A percentile compares a stretch with the other conserved stretches of the same genome.
phyloP scores from a whole-genome alignment of 495 filamentous ascomycete species.

The Aspergillus steynii region DNA sequence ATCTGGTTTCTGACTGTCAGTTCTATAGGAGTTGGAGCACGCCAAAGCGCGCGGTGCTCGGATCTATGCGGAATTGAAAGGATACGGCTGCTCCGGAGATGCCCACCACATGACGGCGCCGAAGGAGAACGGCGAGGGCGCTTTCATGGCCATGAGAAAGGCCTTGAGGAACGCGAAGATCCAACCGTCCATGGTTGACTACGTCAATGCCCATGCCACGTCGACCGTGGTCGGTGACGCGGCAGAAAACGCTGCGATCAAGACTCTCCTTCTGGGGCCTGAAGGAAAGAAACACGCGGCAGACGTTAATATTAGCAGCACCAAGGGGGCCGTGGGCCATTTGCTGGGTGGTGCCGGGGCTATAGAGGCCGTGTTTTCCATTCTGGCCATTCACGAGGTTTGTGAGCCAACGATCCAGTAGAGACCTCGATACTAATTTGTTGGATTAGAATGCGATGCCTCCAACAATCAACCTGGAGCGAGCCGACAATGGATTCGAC shows the following conservation, averaged over 20 bases:
- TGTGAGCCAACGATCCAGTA: slow-evolving; percentile 29
- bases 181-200: slow-evolving; percentile 71
- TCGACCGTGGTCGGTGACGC: slow-evolving; percentile 81
- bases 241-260: slow-evolving; percentile 86
- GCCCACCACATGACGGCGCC: slow-evolving; percentile 93
- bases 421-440: slow-evolving; percentile 21
- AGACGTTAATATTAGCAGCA: slow-evolving; percentile 83
- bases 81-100: slow-evolving; percentile 86
- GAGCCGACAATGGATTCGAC: slow-evolving; percentile 66
- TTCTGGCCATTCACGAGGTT: slow-evolving; percentile 75
- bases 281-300: slow-evolving; percentile 60
- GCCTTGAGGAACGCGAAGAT: slow-evolving; percentile 74
- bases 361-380: slow-evolving; percentile 81
- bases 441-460: slow-evolving; percentile 68
- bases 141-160: slow-evolving; percentile 79
- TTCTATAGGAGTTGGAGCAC: slow-evolving; percentile 72
- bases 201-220: slow-evolving; percentile 95
- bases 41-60: slow-evolving; percentile 73
- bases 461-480: slow-evolving; percentile 81
- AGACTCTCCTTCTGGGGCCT: slow-evolving; percentile 69
- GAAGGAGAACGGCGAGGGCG: slow-evolving; percentile 75
- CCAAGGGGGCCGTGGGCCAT: slow-evolving; percentile 92
- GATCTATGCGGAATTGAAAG: slow-evolving; percentile 87
- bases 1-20: slow-evolving; percentile 2
- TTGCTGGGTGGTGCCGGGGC: slow-evolving; percentile 88